phyloP scores from a whole-genome alignment of 2,329 filamentous ascomycete genomes.

The Akanthomyces uredinophilus region DNA sequence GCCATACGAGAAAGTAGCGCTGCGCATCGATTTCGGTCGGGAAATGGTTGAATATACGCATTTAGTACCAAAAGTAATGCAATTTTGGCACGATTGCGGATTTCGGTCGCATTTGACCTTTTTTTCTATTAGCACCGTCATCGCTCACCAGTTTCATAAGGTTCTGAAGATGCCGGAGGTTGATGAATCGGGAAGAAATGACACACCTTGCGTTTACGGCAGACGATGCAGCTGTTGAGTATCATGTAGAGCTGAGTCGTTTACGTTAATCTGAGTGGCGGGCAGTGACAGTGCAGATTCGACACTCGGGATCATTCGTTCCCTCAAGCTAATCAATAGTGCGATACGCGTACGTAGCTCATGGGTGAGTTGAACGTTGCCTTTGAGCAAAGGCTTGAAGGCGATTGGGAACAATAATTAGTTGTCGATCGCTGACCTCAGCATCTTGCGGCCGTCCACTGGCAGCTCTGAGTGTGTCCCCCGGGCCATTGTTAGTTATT shows the following conservation, averaged over 20 bases:
- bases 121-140: not conserved
- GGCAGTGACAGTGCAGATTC: not conserved
- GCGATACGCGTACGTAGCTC: not conserved
- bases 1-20: not conserved
- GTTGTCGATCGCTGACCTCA: not conserved
- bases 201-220: not conserved
- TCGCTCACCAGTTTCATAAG: not conserved
- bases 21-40: not conserved
- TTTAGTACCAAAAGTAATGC: slow-evolving; percentile 5
- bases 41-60: not conserved
- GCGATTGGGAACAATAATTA: too few species aligned
- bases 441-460: too few species aligned
- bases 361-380: too few species aligned
- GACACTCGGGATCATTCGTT: not conserved
- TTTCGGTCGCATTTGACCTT: slow-evolving; percentile 11
- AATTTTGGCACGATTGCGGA: slow-evolving; percentile 5
- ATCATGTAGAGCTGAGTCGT: not conserved
- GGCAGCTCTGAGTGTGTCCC: not conserved
- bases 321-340: too few species aligned
- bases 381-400: too few species aligned
- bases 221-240: not conserved
- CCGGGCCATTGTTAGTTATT: too few species aligned
- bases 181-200: not conserved
- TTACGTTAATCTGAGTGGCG: not conserved
- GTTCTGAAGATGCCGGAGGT: not conserved